A percentile compares a stretch with the other conserved stretches of the same genome.
Conservation (phyloP, 768 basidiomycete species). For the Atractiella rhizophila region DNA sequence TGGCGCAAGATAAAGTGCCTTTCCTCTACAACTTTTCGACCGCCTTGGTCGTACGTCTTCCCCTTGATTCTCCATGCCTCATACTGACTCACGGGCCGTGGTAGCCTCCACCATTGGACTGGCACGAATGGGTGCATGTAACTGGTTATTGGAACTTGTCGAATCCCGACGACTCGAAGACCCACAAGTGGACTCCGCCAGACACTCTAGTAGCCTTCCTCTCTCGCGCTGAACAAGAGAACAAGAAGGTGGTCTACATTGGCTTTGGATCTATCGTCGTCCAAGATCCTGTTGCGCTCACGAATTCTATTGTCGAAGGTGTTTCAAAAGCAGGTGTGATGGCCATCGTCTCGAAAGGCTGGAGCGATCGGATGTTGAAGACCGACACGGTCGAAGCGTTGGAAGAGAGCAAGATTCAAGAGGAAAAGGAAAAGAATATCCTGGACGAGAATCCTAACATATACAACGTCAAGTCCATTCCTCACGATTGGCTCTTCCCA, state of each 20-base stretch:
- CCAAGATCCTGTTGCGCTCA: slow-evolving; percentile 78
- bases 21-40: slow-evolving; percentile 95
- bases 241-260: slow-evolving; percentile 86
- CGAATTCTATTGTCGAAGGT: slow-evolving; percentile 66
- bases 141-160: slow-evolving; percentile 97
- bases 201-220: slow-evolving; percentile 57
- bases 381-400: slow-evolving; percentile 16
- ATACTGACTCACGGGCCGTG: slow-evolving; percentile 9
- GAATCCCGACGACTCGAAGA: slow-evolving; percentile 54
- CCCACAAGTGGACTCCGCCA: slow-evolving; percentile 65
- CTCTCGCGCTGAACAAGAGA: slow-evolving; percentile 39
- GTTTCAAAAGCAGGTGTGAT: slow-evolving; percentile 61
- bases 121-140: slow-evolving; percentile 95
- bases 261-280: slow-evolving; percentile 96
- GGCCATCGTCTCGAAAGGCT: slow-evolving; percentile 88
- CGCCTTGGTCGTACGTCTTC: slow-evolving; percentile 2
- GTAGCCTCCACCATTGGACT: slow-evolving; percentile 82
- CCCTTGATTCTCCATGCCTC: background rate
- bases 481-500: too few relatives aligned
- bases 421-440: slow-evolving; percentile 34
- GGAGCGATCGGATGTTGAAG: slow-evolving; percentile 57
- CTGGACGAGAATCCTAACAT: slow-evolving; percentile 53
- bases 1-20: slow-evolving; percentile 92
- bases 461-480: slow-evolving; percentile 58
- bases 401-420: slow-evolving; percentile 37